Conservation (phyloP, 1,139 yeast species). For the Debaryomycetaceae sp. region DNA sequence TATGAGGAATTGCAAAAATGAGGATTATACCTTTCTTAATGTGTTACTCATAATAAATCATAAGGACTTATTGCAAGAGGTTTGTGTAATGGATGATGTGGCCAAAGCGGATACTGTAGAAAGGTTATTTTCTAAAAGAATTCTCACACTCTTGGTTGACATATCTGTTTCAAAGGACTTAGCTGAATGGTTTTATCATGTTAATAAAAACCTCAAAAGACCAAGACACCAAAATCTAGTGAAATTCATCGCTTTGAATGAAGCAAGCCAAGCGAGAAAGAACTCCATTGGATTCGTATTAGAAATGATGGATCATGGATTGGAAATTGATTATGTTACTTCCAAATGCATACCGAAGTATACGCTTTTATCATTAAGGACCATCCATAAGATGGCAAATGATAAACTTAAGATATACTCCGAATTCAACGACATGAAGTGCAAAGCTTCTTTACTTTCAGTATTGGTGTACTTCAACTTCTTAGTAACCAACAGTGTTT, state of each 20-base stretch:
- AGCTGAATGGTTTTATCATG: not conserved
- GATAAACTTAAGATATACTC: conserved; percentile 15
- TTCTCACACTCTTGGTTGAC: not conserved
- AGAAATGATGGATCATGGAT: conserved; percentile 26
- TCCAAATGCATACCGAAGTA: conserved; percentile 6
- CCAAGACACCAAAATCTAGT: not conserved
- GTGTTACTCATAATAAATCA: not conserved
- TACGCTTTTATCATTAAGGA: conserved; percentile 6
- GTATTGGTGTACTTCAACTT: conserved; percentile 15
- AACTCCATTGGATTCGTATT: conserved; percentile 16
- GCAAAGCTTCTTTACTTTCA: conserved; percentile 23
- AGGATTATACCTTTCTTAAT: not conserved
- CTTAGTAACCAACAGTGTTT: conserved; percentile 16
- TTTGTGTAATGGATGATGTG: not conserved
- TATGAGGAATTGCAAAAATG: not conserved
- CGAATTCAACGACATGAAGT: conserved; percentile 19
- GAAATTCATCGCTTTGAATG: not conserved
- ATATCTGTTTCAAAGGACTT: not conserved
- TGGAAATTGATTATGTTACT: conserved; percentile 8
- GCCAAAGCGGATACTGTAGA: not conserved
- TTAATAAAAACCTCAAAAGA: not conserved
- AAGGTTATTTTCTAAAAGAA: not conserved
- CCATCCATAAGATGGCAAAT: conserved; percentile 2
- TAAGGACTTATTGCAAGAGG: not conserved
- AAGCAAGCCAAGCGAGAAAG: not conserved